These are phyloP conservation scores for Macrolepiota albuminosa DNA, from an alignment of 768 basidiomycete genomes.

Conservation along the genomic window DNA sequence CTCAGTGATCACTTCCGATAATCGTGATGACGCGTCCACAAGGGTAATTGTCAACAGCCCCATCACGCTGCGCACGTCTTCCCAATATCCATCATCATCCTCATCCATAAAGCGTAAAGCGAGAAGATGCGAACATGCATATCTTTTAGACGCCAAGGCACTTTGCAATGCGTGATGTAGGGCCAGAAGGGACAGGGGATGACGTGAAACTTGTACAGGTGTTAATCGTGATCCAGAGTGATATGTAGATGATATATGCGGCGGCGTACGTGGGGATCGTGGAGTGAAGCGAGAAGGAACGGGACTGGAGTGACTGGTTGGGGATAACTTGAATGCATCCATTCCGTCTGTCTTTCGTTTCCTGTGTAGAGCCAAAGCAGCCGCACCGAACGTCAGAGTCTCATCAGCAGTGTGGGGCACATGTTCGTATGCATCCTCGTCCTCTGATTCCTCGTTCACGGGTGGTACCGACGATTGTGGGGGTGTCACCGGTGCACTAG, in stretches of 20 bases:
- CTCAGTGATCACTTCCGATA: constrained; percentile 61
- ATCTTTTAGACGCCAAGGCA: constrained; percentile 70
- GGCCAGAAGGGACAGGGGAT: constrained; percentile 64
- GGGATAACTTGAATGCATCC: constrained; percentile 40
- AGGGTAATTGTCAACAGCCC: constrained; percentile 62
- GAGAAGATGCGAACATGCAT: constrained; percentile 74
- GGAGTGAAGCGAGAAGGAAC: constrained; percentile 21
- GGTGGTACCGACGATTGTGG: constrained; percentile 8
- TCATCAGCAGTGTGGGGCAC: constrained; percentile 16
- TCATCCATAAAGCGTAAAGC: constrained; percentile 70
- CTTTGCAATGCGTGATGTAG: constrained; percentile 57
- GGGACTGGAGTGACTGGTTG: constrained; percentile 27
- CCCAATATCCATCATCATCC: constrained; percentile 79
- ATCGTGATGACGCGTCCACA: constrained; percentile 55
- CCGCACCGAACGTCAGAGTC: constrained; percentile 45
- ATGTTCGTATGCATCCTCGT: constrained; percentile 15
- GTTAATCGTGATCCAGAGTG: constrained; percentile 60
- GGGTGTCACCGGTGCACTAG: constrained; percentile 35
- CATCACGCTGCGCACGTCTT: constrained; percentile 76
- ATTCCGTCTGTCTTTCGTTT: constrained; percentile 45
- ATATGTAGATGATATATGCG: constrained; percentile 23
- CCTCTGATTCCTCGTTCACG: constrained; percentile 28
- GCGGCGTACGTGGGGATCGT: constrained; percentile 27
- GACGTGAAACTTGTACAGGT: constrained; percentile 50
- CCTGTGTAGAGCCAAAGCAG: constrained; percentile 58